phyloP scores from a whole-genome alignment of 2,329 filamentous ascomycete genomes.

The Colletotrichum musicola region DNA sequence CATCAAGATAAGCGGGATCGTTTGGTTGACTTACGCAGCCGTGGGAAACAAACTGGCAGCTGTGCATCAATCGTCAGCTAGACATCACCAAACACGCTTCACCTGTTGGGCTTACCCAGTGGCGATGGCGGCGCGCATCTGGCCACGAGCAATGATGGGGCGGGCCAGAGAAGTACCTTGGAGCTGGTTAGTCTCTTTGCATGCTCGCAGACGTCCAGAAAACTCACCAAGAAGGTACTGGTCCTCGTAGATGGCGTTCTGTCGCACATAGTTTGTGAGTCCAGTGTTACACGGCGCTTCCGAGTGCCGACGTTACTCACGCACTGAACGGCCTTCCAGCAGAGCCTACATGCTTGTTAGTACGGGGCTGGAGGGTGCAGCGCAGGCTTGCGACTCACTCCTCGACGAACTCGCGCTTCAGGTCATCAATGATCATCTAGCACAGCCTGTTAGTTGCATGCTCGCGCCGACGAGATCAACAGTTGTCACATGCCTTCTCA shows the following conservation, averaged over 20 bases:
- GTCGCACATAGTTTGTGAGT: background rate
- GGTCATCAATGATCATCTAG: constrained; percentile 67
- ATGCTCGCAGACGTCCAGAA: background rate
- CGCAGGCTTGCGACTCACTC: constrained; percentile 47
- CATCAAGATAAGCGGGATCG: constrained; percentile 1
- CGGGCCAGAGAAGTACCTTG: constrained; percentile 70
- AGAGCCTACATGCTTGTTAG: constrained; percentile 57
- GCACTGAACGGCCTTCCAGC: constrained; percentile 80
- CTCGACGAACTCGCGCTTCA: constrained; percentile 77
- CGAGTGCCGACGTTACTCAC: too few species aligned
- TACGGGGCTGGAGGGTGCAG: background rate
- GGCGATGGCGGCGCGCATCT: constrained; percentile 57
- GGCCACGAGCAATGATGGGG: constrained; percentile 74
- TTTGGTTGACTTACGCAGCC: constrained; percentile 55
- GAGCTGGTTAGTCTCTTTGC: too few species aligned
- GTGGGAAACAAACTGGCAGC: constrained; percentile 57
- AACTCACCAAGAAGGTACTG: constrained; percentile 56
- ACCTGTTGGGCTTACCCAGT: too few species aligned
- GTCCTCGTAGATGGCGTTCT: constrained; percentile 67
- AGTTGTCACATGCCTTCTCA: constrained; percentile 23
- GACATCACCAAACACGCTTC: background rate
- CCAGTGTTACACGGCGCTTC: too few species aligned
- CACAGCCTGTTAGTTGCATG: background rate
- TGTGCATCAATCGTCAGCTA: constrained; percentile 25
- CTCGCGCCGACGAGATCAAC: background rate